These are phyloP conservation scores for Fraxinus cuspidata DNA, from an alignment of 257 asterid genomes.

Conservation along the genomic window DNA sequence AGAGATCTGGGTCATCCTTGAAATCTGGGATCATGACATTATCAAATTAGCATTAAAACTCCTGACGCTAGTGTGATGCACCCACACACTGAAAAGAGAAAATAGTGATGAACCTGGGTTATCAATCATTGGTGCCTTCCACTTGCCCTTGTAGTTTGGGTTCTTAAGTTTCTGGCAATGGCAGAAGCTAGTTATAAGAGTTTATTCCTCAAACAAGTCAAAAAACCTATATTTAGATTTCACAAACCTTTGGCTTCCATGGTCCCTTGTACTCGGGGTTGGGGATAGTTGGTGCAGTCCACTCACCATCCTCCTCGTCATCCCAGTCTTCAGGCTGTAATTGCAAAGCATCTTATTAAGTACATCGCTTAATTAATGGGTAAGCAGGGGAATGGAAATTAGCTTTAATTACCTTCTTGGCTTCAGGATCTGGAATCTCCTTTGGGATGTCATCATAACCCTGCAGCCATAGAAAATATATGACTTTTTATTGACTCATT, in stretches of 20 bases:
- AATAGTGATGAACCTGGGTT: conserved; percentile 62
- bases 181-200: not conserved
- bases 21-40: conserved; percentile 54
- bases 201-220: conserved; percentile 13
- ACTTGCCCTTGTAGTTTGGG: conserved; percentile 89
- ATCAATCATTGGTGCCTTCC: conserved; percentile 91
- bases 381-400: not conserved
- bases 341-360: not conserved
- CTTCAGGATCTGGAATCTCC: conserved; percentile 87
- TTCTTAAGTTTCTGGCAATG: conserved; percentile 67
- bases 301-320: conserved; percentile 96
- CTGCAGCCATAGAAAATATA: conserved; percentile 33
- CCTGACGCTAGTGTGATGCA: not conserved
- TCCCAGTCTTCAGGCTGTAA: conserved; percentile 99
- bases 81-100: not conserved
- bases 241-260: conserved; percentile 75
- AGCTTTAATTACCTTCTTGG: conserved; percentile 67
- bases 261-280: conserved; percentile 97
- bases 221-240: not conserved
- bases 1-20: conserved; percentile 91
- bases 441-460: conserved; percentile 94
- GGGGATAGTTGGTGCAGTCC: conserved; percentile 95
- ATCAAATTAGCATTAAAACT: conserved; percentile 8
- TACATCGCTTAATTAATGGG: not conserved
- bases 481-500: not conserved